These are phyloP conservation scores for Puccinia horiana DNA, from an alignment of 1,284 basidiomycete genomes.

Conservation along the genomic window DNA sequence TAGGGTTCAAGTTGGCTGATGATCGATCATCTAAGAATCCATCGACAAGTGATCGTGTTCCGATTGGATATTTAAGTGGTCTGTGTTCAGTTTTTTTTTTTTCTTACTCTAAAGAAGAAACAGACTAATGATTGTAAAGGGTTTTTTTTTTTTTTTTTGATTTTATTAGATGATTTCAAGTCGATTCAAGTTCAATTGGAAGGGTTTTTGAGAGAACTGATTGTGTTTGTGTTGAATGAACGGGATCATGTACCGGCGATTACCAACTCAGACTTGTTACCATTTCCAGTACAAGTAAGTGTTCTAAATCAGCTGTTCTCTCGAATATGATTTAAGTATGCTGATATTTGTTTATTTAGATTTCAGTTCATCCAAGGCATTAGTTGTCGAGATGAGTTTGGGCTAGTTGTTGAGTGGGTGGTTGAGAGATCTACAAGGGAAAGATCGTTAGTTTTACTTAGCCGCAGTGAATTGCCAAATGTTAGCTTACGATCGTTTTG, in stretches of 20 bases:
- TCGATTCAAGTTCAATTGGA: conserved; percentile 32
- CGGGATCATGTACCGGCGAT: conserved; percentile 41
- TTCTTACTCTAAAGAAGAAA: no score
- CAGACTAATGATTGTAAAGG: neutral
- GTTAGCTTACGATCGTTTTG: conserved; percentile 7
- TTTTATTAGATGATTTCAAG: neutral
- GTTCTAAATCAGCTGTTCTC: neutral
- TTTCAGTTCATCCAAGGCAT: neutral
- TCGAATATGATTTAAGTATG: no score
- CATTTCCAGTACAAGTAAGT: conserved; percentile 44
- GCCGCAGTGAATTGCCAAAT: neutral
- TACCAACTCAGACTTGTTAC: conserved; percentile 33
- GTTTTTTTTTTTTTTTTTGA: neutral
- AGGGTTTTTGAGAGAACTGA: neutral
- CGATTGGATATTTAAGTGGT: neutral
- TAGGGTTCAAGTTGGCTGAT: conserved; percentile 30
- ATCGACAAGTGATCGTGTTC: no score
- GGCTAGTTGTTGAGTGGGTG: neutral
- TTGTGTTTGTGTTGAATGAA: conserved; percentile 34
- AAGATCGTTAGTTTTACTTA: neutral
- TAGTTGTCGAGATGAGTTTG: neutral
- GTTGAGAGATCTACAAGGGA: neutral
- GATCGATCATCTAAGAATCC: no score
- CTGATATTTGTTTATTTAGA: neutral
- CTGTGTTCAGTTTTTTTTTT: no score